Percentiles rank a stretch among this genome's conserved stretches.
These are phyloP conservation scores for Botryotinia narcissicola DNA, from an alignment of 2,329 filamentous ascomycete species.

Conservation along the genomic window DNA sequence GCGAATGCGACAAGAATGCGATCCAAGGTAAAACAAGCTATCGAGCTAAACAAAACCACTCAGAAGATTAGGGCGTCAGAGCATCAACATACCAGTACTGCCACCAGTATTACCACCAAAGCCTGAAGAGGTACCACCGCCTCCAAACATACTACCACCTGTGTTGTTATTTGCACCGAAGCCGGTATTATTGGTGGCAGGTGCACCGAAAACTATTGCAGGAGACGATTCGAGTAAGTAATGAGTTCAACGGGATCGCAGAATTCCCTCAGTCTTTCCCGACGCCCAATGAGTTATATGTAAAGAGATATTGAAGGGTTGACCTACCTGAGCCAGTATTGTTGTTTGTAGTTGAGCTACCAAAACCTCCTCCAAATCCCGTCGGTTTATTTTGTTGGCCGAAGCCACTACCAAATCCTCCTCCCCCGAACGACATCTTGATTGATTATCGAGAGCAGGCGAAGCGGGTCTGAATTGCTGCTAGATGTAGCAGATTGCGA, in stretches of 20 bases:
- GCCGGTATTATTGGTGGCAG: constrained; percentile 37
- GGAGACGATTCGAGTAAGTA: constrained; percentile 38
- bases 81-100: constrained; percentile 39
- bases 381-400: constrained; percentile 54
- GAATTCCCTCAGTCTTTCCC: neutral
- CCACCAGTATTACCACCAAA: constrained; percentile 40
- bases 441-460: constrained; percentile 21
- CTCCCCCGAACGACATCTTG: constrained; percentile 42
- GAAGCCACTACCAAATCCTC: constrained; percentile 50
- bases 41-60: constrained; percentile 28
- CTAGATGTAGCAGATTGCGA: constrained; percentile 20
- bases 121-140: constrained; percentile 34
- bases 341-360: constrained; percentile 27
- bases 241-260: constrained; percentile 32
- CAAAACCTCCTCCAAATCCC: constrained; percentile 59
- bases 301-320: constrained; percentile 23
- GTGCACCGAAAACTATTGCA: constrained; percentile 44
- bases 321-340: constrained; percentile 40
- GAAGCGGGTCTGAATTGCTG: constrained; percentile 12
- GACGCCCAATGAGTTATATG: neutral
- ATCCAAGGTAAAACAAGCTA: constrained; percentile 19
- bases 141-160: constrained; percentile 41
- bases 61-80: constrained; percentile 29
- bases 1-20: constrained; percentile 18
- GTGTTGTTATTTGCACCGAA: constrained; percentile 43